Conservation (phyloP, 2,329 filamentous ascomycete species). For the Fusarium tanahbumbuense region DNA sequence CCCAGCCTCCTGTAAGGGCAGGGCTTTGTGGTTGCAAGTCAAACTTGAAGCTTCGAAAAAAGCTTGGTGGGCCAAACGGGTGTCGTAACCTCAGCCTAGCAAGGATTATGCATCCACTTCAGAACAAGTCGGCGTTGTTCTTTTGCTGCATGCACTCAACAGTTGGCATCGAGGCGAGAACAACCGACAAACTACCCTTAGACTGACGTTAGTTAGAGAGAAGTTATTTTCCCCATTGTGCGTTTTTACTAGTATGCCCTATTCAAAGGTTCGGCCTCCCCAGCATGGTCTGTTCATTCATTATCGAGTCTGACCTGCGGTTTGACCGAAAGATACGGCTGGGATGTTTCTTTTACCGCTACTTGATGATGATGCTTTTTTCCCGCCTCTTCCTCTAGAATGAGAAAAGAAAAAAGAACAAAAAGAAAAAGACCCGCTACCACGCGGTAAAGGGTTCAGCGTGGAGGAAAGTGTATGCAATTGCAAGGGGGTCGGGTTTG, state of each 20-base stretch:
- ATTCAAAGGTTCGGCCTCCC: background rate
- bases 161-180: slow-evolving; percentile 34
- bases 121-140: slow-evolving; percentile 24
- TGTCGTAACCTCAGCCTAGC: slow-evolving; percentile 15
- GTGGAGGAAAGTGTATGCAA: slow-evolving; percentile 24
- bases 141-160: slow-evolving; percentile 47
- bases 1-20: slow-evolving; percentile 13
- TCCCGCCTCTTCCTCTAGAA: background rate
- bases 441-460: slow-evolving; percentile 33
- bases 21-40: slow-evolving; percentile 3
- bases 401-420: background rate
- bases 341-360: slow-evolving; percentile 11
- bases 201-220: slow-evolving; percentile 19
- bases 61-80: slow-evolving; percentile 19
- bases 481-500: slow-evolving; percentile 17
- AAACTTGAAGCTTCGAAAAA: slow-evolving; percentile 18
- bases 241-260: slow-evolving; percentile 30
- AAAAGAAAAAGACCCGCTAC: slow-evolving; percentile 14
- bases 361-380: background rate
- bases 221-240: slow-evolving; percentile 27
- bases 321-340: background rate
- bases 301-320: background rate
- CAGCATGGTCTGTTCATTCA: background rate
- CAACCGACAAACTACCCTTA: background rate
- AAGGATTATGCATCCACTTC: slow-evolving; percentile 24